Base-by-base conservation (phyloP, 345 rosid species). In the Aquilaria malaccensis region DNA sequence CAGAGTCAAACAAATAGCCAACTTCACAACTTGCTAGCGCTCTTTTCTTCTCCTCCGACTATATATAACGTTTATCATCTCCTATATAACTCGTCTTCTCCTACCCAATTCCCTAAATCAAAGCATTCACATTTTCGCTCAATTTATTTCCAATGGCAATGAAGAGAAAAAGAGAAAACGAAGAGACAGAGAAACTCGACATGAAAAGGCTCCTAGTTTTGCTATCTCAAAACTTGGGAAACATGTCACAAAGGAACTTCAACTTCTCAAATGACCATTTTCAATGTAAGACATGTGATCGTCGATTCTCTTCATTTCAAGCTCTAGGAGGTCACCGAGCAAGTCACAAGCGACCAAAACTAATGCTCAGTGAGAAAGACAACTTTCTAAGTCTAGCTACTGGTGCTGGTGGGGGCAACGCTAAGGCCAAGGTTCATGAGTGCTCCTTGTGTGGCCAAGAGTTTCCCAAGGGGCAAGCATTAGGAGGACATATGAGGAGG, bases 271-370 rank as follows among this genome's bases (percentile, higher is more conserved):
- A 30, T 15, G 59, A 71, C 22, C 65, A 43, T 2, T 87, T 79
- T 15, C 85, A 82, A 69, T 87, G 95, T 82, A 87, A 82, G 62
- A 87, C 95, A 2, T 87, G 95, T 15, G 74, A 82, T 61, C 72
- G 77, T 50, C 78, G 67, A 54, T 87, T 87, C 76, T 22, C 85
- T 14, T 87, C 95, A 9, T 87, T 84, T 55, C 95, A 87, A 67
- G 95, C 95, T 9, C 75, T 87, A 30, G 95, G 95, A 4, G 95
- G 95, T 0, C 95, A 87, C 59, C 71, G 95, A 10, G 88, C 95
- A 0, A 84, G 95, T 79, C 95, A 87, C 59, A 87, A 87, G 76
- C 73, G 70, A 64, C 77, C 76, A 7, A 87, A 63, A 67, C 55
- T 69, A 9, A 6, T 48, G 75, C 22, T 22, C 22, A 53, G 45